Evolutionary conservation across 2,329 filamentous ascomycete species (phyloP).

Genomic region (Neurospora sp.): DNA sequence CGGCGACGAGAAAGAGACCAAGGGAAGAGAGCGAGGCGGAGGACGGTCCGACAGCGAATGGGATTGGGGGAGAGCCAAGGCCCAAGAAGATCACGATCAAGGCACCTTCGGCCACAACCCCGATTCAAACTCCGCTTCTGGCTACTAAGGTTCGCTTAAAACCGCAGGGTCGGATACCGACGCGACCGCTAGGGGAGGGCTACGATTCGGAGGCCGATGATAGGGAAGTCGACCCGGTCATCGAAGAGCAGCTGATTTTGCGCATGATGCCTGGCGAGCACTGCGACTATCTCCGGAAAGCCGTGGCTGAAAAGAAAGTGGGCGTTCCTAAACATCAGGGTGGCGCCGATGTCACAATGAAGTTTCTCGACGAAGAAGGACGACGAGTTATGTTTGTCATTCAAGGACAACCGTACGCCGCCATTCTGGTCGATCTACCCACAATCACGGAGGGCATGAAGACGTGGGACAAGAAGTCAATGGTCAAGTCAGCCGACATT

Average conservation of each 20-base stretch:
- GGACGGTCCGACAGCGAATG: constrained; percentile 25
- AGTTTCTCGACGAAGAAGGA: constrained; percentile 66
- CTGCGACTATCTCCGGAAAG: constrained; percentile 69
- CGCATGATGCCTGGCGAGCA: constrained; percentile 82
- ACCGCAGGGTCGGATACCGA: constrained; percentile 52
- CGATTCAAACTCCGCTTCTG: background rate
- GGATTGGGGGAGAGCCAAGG: constrained; percentile 20
- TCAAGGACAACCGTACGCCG: constrained; percentile 62
- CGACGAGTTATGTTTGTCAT: constrained; percentile 65
- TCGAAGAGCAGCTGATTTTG: constrained; percentile 82
- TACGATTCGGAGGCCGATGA: constrained; percentile 97
- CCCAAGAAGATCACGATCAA: constrained; percentile 47
- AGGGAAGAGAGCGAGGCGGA: constrained; percentile 45
- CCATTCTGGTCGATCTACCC: constrained; percentile 71
- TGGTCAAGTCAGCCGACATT: constrained; percentile 82
- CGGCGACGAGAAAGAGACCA: constrained; percentile 48
- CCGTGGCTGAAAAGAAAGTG: constrained; percentile 67
- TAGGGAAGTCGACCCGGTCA: constrained; percentile 72
- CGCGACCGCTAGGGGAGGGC: constrained; percentile 69
- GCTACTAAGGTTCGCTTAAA: constrained; percentile 13
- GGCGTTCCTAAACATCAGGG: constrained; percentile 53
- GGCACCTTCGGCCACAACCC: background rate
- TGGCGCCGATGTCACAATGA: constrained; percentile 69
- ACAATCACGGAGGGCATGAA: constrained; percentile 88
- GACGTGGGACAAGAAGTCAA: constrained; percentile 79